Conservation (phyloP, 805 yeast genomes). For the Lachancea thermotolerans region DNA sequence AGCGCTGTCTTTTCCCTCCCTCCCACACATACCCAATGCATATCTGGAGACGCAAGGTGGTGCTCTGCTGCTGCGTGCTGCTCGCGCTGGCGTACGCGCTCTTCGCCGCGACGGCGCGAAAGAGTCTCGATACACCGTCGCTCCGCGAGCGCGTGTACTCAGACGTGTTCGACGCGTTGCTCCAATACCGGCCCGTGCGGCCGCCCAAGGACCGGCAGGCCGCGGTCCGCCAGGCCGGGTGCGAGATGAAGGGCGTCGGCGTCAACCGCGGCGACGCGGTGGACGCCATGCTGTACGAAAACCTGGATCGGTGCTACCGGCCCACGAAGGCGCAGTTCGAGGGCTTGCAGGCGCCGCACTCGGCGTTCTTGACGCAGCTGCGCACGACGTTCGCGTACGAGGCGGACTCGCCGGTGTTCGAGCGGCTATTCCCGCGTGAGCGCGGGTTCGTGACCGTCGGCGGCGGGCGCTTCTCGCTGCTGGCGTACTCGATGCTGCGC, state of each 20-base stretch:
- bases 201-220: slow-evolving; percentile 4
- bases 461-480: slow-evolving; percentile 66
- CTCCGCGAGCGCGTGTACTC: slow-evolving; percentile 2
- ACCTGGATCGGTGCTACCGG: slow-evolving; percentile 16
- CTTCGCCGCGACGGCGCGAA: neutral
- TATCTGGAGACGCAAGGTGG: neutral
- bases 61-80: slow-evolving; percentile 2
- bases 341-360: slow-evolving; percentile 5
- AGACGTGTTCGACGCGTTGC: slow-evolving; percentile 2
- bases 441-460: slow-evolving; percentile 66
- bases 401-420: slow-evolving; percentile 1
- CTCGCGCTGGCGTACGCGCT: neutral
- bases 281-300: slow-evolving; percentile 9
- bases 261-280: slow-evolving; percentile 5
- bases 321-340: slow-evolving; percentile 10
- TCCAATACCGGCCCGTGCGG: neutral
- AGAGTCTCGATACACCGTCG: neutral
- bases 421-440: slow-evolving; percentile 26
- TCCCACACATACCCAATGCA: neutral
- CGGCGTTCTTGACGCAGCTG: slow-evolving; percentile 2
- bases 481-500: slow-evolving; percentile 48
- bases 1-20: neutral
- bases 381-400: slow-evolving; percentile 1
- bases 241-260: slow-evolving; percentile 9
- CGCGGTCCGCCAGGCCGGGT: slow-evolving; percentile 2